These are phyloP conservation scores for Eutrema heterophyllum DNA, from an alignment of 345 rosid species.

Conservation along the genomic window DNA sequence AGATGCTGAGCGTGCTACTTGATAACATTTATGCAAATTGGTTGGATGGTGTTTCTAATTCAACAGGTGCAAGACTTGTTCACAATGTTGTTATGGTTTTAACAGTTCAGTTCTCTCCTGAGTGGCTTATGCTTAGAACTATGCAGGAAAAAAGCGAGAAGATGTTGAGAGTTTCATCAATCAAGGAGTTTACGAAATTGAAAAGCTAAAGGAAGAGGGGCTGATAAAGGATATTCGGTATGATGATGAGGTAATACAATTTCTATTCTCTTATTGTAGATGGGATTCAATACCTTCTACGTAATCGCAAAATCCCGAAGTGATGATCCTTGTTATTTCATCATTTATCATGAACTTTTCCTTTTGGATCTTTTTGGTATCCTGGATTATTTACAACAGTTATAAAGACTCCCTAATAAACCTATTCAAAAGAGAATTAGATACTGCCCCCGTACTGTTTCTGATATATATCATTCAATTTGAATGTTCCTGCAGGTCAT, in stretches of 20 bases:
- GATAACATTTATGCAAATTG: slow-evolving; percentile 92
- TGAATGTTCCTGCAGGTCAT: slow-evolving; percentile 53
- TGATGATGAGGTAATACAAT: slow-evolving; percentile 80
- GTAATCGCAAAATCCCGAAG: background rate
- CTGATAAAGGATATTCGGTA: slow-evolving; percentile 68
- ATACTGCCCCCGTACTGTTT: background rate
- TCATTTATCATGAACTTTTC: background rate
- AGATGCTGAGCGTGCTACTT: slow-evolving; percentile 87
- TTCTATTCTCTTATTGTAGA: background rate
- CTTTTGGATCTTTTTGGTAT: slow-evolving; percentile 1
- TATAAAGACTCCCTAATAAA: background rate
- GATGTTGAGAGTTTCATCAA: slow-evolving; percentile 78
- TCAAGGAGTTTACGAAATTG: slow-evolving; percentile 83
- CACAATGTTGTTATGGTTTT: slow-evolving; percentile 19
- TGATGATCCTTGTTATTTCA: background rate
- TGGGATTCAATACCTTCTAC: background rate
- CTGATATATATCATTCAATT: slow-evolving; percentile 6
- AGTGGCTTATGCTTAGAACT: slow-evolving; percentile 28
- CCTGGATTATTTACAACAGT: background rate
- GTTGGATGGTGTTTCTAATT: slow-evolving; percentile 74
- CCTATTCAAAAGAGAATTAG: background rate
- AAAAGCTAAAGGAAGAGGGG: slow-evolving; percentile 85
- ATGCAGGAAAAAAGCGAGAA: slow-evolving; percentile 74
- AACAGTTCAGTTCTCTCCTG: slow-evolving; percentile 16
- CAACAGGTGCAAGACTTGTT: slow-evolving; percentile 55